Base-by-base conservation (phyloP, 768 basidiomycete species). In the Filobasidium floriforme region DNA sequence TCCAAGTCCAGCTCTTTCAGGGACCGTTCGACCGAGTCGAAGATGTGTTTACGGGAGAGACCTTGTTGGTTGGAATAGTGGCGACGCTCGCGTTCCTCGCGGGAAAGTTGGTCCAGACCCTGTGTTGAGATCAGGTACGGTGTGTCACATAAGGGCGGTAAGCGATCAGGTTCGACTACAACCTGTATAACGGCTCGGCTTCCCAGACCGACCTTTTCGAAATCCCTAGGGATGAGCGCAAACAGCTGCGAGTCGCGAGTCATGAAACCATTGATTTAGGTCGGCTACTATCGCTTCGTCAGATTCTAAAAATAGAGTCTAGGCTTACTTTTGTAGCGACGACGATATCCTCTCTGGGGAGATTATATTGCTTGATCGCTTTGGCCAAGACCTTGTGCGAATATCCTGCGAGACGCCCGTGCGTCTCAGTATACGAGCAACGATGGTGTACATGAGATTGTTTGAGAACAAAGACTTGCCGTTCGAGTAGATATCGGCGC, bases 301-400 rank as follows among this genome's bases (percentile, higher is more conserved):
- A 49, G 15, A 49, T 49, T 12, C 4, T 3, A 3, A 49, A 49
- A 49, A 49, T 14, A 49, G 46, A 22, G 18, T 5, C 22, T 12
- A 12, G 14, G 14, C 46, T 3, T 5, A 49, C 46, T 12, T 90
- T 90, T 63, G 89, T 89, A 81, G 90, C 82, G 18, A 90, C 83
- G 19, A 90, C 88, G 54, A 89, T 85, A 69, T 86, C 84, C 15
- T 87, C 86, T 1, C 89, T 84, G n/a, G 88, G 87, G 14, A 88
- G 80, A 24, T 85, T 75, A 68, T 84, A 81, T 68, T 84, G 72
- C 71, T 87, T 87, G 79, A 90, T 85, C 1, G 85, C 87, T 70
- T 87, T 86, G 12, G 88, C 88, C 22, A 89, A 80, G 61, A 89
- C 82, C 54, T 83, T 72, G 73, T 90, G 89, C 0, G 85, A 86